A percentile compares a stretch with the other conserved stretches of the same genome.
phyloP scores from a whole-genome alignment of 371 early-diverging fungal species.

The Blastocladiella emersonii region DNA sequence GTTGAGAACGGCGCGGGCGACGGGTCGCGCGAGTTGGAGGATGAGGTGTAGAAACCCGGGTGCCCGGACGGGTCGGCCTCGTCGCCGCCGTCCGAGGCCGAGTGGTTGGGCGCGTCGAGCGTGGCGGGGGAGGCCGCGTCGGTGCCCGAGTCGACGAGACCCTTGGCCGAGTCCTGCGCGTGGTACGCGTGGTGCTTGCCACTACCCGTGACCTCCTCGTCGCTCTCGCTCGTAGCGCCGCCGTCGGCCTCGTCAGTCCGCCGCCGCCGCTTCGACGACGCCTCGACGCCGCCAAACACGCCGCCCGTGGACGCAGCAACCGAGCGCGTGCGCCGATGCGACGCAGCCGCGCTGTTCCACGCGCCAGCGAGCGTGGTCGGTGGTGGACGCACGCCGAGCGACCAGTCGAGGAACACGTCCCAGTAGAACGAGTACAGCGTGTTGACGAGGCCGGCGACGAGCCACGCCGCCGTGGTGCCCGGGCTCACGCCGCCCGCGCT shows the following conservation, averaged over 20 bases:
- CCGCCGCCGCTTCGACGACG: too few relatives aligned
- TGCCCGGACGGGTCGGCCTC: neutral
- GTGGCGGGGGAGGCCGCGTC: conserved; percentile 6
- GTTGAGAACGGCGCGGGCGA: conserved; percentile 8
- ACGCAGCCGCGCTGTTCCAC: too few relatives aligned
- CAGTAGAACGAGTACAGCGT: conserved; percentile 86
- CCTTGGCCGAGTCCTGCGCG: too few relatives aligned
- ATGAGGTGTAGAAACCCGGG: too few relatives aligned
- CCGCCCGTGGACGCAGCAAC: too few relatives aligned
- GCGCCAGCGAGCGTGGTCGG: neutral
- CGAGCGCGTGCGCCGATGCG: neutral
- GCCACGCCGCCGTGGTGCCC: conserved; percentile 28
- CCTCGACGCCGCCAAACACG: too few relatives aligned
- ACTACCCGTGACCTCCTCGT: too few relatives aligned
- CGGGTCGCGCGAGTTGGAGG: too few relatives aligned
- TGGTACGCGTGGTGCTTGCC: too few relatives aligned
- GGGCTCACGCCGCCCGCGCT: neutral
- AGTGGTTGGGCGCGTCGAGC: neutral
- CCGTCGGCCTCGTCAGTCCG: too few relatives aligned
- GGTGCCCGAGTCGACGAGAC: too few relatives aligned
- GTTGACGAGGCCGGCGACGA: conserved; percentile 61
- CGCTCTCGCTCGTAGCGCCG: too few relatives aligned
- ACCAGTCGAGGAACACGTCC: conserved; percentile 89
- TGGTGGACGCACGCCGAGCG: conserved; percentile 32
- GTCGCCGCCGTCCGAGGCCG: conserved; percentile 8